Percentiles rank a stretch among this genome's conserved stretches.
Conservation (phyloP, 2,329 filamentous ascomycete species). For the Hypoxylon sp. region DNA sequence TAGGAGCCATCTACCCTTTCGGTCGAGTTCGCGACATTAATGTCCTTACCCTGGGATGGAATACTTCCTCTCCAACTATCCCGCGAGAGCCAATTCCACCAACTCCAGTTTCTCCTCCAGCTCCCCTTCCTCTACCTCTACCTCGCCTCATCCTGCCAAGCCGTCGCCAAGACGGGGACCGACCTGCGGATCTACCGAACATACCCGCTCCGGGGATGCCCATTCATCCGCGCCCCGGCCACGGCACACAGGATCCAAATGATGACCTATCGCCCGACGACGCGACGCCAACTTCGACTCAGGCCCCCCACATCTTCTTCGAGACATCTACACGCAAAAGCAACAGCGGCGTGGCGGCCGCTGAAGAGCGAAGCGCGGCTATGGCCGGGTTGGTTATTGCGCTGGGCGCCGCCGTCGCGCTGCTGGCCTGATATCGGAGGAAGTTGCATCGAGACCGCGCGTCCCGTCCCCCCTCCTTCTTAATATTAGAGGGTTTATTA, state of each 20-base stretch:
- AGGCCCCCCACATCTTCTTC: not conserved
- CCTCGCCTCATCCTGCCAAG: not conserved
- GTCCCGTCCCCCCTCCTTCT: not conserved
- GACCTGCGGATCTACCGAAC: not conserved
- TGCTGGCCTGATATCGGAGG: conserved; percentile 15
- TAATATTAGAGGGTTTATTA: not conserved
- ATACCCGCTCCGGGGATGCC: not conserved
- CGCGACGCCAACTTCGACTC: not conserved
- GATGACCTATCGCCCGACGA: not conserved
- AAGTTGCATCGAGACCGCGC: not conserved
- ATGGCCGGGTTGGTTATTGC: conserved; percentile 10
- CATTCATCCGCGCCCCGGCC: not conserved
- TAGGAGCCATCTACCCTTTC: conserved; percentile 2
- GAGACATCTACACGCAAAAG: not conserved
- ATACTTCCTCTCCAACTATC: not conserved
- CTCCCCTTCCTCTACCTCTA: not conserved
- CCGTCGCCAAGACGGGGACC: not conserved
- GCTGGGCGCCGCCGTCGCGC: conserved; percentile 8
- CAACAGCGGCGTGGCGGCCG: not conserved
- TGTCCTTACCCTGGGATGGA: conserved; percentile 1
- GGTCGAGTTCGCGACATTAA: not conserved
- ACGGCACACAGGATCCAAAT: not conserved
- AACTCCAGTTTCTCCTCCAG: not conserved
- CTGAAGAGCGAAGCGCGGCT: not conserved
- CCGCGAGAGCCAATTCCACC: not conserved